phyloP scores from a whole-genome alignment of 139 green algal species.

The Coelastrella sp. region DNA sequence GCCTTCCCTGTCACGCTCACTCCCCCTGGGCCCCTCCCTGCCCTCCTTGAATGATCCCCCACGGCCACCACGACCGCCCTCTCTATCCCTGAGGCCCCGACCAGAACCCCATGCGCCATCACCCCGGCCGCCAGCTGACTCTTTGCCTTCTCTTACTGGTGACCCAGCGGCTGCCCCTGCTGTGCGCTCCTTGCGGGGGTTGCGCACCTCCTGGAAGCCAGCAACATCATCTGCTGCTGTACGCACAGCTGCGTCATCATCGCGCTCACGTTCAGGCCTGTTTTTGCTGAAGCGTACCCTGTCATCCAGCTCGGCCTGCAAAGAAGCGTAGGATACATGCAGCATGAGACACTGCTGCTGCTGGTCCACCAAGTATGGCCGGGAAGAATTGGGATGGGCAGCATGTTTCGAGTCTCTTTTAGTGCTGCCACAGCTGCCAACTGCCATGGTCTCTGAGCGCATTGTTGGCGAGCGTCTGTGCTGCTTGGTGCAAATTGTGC shows the following conservation, averaged over 20 bases:
- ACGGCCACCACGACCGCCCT: neutral
- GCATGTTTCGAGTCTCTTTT: too few relatives aligned
- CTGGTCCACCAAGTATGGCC: neutral
- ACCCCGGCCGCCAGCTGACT: neutral
- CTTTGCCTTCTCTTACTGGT: neutral
- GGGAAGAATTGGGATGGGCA: too few relatives aligned
- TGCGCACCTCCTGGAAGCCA: slow-evolving; percentile 30
- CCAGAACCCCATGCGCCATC: neutral
- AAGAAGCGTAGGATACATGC: slow-evolving; percentile 12
- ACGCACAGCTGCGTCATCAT: neutral
- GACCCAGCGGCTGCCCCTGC: neutral
- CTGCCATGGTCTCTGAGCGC: neutral
- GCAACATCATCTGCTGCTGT: slow-evolving; percentile 15
- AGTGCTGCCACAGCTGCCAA: too few relatives aligned
- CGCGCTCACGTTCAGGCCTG: slow-evolving; percentile 33
- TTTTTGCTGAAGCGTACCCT: slow-evolving; percentile 58
- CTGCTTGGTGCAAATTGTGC: neutral
- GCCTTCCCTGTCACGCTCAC: neutral
- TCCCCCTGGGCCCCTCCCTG: neutral
- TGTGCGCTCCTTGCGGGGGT: slow-evolving; percentile 3
- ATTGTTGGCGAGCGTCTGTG: neutral
- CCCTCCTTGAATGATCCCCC: neutral
- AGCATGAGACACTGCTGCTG: neutral
- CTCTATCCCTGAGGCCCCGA: slow-evolving; percentile 21
- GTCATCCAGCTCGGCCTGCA: slow-evolving; percentile 66